Conservation (phyloP, 2,329 filamentous ascomycete genomes). For the Lachnellula occidentalis region DNA sequence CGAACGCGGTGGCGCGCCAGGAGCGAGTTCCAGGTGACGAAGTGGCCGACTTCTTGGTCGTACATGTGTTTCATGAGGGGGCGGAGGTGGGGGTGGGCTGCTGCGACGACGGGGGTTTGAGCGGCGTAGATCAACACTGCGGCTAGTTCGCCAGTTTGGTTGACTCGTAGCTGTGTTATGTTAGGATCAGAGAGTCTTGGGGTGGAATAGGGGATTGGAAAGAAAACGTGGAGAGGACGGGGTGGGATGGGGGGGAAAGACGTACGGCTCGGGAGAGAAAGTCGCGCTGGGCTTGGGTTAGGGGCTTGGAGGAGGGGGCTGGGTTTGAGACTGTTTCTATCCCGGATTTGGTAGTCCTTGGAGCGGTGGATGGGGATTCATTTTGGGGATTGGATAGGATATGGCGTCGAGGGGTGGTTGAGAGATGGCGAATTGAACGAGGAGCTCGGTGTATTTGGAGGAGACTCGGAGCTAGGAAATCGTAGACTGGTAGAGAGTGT, state of each 20-base stretch:
- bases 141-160: slow-evolving; percentile 96
- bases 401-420: slow-evolving; percentile 11
- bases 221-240: not conserved
- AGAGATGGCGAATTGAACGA: slow-evolving; percentile 18
- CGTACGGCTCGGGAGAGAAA: slow-evolving; percentile 70
- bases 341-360: slow-evolving; percentile 33
- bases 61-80: slow-evolving; percentile 97
- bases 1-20: slow-evolving; percentile 83
- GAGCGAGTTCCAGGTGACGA: slow-evolving; percentile 77
- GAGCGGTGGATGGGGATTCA: slow-evolving; percentile 9
- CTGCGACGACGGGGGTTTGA: slow-evolving; percentile 76
- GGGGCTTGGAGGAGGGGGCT: slow-evolving; percentile 34
- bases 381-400: not conserved
- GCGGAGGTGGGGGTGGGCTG: slow-evolving; percentile 78
- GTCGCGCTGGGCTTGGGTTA: slow-evolving; percentile 64
- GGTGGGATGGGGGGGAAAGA: not conserved
- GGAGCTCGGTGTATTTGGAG: slow-evolving; percentile 13
- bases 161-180: slow-evolving; percentile 68
- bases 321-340: slow-evolving; percentile 15
- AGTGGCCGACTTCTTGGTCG: slow-evolving; percentile 87
- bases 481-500: slow-evolving; percentile 27
- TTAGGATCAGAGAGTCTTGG: not conserved
- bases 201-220: slow-evolving; percentile 2
- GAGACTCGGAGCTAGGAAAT: slow-evolving; percentile 37
- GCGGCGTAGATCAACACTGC: slow-evolving; percentile 90